Conservation (phyloP, 371 early-diverging fungal species). For the Haplosporangium sp. region DNA sequence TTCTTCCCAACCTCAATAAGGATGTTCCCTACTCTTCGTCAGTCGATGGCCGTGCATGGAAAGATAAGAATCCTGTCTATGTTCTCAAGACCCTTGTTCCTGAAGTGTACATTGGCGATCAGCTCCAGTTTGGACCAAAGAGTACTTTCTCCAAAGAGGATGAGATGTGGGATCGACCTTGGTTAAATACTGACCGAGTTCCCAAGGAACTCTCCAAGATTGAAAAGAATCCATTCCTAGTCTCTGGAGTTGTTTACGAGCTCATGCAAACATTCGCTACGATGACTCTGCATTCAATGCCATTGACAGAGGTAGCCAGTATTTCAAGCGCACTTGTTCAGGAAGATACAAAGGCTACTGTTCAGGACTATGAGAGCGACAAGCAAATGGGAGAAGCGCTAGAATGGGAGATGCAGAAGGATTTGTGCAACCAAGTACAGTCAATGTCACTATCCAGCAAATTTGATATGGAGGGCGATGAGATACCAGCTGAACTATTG, state of each 20-base stretch:
- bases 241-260: slow-evolving; percentile 31
- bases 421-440: slow-evolving; percentile 16
- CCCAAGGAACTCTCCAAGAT: slow-evolving; percentile 16
- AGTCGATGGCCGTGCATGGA: slow-evolving; percentile 25
- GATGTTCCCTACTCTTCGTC: slow-evolving; percentile 48
- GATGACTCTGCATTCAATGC: not conserved
- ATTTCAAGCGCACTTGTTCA: not conserved
- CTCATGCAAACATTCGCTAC: slow-evolving; percentile 33
- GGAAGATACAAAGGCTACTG: slow-evolving; percentile 10
- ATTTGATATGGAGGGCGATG: not conserved
- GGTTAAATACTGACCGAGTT: slow-evolving; percentile 18
- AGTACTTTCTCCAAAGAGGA: slow-evolving; percentile 25
- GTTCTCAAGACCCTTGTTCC: slow-evolving; percentile 37
- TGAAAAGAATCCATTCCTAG: slow-evolving; percentile 32
- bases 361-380: slow-evolving; percentile 43
- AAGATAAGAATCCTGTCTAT: slow-evolving; percentile 34
- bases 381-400: slow-evolving; percentile 23
- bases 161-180: slow-evolving; percentile 34
- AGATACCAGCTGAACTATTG: not conserved
- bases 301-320: slow-evolving; percentile 1
- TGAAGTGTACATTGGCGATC: slow-evolving; percentile 22
- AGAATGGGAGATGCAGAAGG: slow-evolving; percentile 33
- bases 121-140: slow-evolving; percentile 26
- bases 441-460: not conserved
- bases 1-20: slow-evolving; percentile 35